Evolutionary conservation across 805 yeast genomes (phyloP).

Genomic region (Komagataella populi): DNA sequence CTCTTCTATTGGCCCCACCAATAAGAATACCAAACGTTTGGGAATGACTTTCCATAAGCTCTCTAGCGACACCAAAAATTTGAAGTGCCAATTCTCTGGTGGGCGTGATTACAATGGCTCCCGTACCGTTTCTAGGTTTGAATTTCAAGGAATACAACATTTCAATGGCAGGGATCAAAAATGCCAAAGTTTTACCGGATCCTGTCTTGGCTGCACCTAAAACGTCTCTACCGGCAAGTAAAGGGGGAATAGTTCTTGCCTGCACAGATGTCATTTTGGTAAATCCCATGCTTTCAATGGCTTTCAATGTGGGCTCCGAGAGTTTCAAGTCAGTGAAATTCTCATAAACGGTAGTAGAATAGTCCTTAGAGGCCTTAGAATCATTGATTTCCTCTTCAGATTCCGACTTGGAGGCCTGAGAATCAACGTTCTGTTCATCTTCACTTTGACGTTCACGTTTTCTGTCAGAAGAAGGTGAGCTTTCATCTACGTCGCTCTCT

Average conservation of each 20-base stretch:
- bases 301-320: constrained; percentile 71
- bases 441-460: neutral
- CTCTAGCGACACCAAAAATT: constrained; percentile 95
- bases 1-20: constrained; percentile 97
- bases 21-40: constrained; percentile 95
- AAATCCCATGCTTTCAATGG: constrained; percentile 84
- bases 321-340: constrained; percentile 42
- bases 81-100: constrained; percentile 97
- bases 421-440: neutral
- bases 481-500: neutral
- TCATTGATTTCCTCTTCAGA: neutral
- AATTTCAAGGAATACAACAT: constrained; percentile 78
- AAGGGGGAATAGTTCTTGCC: constrained; percentile 90
- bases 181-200: constrained; percentile 95
- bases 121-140: constrained; percentile 97
- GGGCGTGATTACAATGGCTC: constrained; percentile 91
- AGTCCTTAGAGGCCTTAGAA: constrained; percentile 1
- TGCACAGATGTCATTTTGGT: constrained; percentile 88
- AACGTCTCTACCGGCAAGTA: constrained; percentile 93
- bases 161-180: constrained; percentile 91
- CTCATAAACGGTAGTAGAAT: constrained; percentile 13
- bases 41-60: constrained; percentile 76
- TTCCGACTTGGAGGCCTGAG: neutral
- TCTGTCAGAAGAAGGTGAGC: neutral
- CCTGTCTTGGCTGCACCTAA: constrained; percentile 99